Percentiles rank a stretch among this genome's conserved stretches.
Evolutionary conservation across 306 rosid species (phyloP).

Genomic region (Citrullus colocynthis): DNA sequence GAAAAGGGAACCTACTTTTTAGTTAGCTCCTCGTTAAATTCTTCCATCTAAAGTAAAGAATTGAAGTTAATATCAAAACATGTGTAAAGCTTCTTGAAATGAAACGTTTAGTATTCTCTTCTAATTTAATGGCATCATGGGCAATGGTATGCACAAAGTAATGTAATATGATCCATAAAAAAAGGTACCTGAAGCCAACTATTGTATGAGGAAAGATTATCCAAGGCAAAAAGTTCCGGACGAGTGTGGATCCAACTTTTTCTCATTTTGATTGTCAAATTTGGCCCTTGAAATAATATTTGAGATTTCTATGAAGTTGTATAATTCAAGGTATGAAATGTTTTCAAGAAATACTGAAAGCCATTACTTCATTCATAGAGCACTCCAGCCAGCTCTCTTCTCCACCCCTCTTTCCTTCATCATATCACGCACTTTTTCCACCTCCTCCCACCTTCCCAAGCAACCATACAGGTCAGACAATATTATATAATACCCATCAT

Average conservation of each 20-base stretch:
- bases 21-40: background rate
- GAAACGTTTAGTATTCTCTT: background rate
- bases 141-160: background rate
- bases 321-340: background rate
- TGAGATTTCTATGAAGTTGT: background rate
- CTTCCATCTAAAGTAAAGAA: background rate
- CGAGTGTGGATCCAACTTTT: background rate
- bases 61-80: background rate
- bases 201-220: background rate
- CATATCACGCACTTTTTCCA: slow-evolving; percentile 40
- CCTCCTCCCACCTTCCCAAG: slow-evolving; percentile 72
- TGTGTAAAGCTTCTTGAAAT: background rate
- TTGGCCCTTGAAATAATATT: background rate
- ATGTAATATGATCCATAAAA: background rate
- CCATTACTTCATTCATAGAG: slow-evolving; percentile 8
- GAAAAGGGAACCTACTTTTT: background rate
- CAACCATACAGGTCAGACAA: slow-evolving; percentile 55
- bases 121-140: background rate
- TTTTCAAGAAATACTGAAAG: background rate
- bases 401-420: slow-evolving; percentile 43
- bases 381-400: slow-evolving; percentile 63
- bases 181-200: background rate
- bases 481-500: slow-evolving; percentile 58
- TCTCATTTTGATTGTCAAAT: background rate
- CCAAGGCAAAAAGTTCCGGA: background rate